Conservation (phyloP, 306 rosid genomes). For the Lathyrus oleraceus region DNA sequence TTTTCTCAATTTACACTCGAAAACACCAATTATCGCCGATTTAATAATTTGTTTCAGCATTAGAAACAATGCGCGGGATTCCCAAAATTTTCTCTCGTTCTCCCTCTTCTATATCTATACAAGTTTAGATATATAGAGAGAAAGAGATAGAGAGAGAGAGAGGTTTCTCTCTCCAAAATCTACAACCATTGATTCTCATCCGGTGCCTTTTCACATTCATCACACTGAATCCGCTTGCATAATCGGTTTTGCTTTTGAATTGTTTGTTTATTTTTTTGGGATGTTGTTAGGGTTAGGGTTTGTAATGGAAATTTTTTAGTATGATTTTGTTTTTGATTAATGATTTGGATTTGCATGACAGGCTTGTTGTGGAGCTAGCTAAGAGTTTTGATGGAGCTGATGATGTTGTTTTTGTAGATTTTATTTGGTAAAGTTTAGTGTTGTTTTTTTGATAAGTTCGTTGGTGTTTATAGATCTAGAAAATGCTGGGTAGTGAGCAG, state of each 20-base stretch:
- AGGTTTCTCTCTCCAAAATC: constrained; percentile 29
- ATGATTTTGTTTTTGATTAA: constrained; percentile 8
- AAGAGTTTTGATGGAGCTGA: constrained; percentile 36
- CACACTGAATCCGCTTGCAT: not conserved
- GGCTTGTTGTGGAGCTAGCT: constrained; percentile 42
- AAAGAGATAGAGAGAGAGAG: not conserved
- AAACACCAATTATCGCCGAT: constrained; percentile 5
- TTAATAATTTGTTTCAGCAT: constrained; percentile 2
- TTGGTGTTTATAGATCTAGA: constrained; percentile 33
- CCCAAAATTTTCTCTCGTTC: constrained; percentile 9
- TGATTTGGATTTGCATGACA: constrained; percentile 49
- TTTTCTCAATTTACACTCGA: constrained; percentile 23
- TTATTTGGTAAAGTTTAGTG: constrained; percentile 30
- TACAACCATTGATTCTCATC: constrained; percentile 42
- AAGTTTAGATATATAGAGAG: constrained; percentile 17
- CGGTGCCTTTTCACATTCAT: constrained; percentile 34
- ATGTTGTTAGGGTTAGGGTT: not conserved
- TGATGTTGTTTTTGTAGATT: constrained; percentile 19
- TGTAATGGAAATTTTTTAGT: not conserved
- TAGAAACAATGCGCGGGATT: constrained; percentile 48
- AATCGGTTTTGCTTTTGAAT: not conserved
- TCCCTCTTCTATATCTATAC: not conserved
- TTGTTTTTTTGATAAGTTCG: constrained; percentile 44
- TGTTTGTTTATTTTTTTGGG: not conserved
- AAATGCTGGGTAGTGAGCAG: constrained; percentile 52